Conservation (phyloP, 495 filamentous ascomycete species). For the Cudoniella acicularis region DNA sequence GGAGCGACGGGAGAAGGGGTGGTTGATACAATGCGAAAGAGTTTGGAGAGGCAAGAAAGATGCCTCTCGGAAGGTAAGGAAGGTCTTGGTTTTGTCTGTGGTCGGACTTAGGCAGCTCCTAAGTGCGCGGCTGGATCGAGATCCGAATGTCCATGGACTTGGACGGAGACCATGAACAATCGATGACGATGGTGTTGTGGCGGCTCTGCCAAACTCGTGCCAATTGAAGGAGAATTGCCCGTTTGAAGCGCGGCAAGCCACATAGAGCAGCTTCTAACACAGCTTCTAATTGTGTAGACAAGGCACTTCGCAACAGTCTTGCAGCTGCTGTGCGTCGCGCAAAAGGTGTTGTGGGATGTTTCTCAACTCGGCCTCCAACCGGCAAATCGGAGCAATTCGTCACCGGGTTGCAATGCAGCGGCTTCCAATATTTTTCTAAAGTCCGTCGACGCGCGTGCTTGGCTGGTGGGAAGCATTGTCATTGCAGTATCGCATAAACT, state of each 20-base stretch:
- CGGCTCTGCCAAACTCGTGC: neutral
- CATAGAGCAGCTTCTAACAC: neutral
- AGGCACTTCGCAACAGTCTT: no score
- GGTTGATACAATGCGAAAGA: constrained; percentile 22
- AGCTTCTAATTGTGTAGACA: no score
- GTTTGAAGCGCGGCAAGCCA: neutral
- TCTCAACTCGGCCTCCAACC: neutral
- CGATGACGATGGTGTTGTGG: constrained; percentile 17
- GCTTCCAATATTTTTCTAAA: neutral
- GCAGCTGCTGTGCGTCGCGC: no score
- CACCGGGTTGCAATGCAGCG: neutral
- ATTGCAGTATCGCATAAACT: neutral
- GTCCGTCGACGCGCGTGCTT: neutral
- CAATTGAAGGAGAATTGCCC: neutral
- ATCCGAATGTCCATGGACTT: neutral
- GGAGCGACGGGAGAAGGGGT: constrained; percentile 21
- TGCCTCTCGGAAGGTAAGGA: constrained; percentile 16
- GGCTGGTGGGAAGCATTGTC: no score
- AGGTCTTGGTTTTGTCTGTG: neutral
- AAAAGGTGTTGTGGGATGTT: neutral
- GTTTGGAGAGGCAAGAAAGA: constrained; percentile 12
- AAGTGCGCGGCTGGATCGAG: constrained; percentile 1
- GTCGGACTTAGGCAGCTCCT: constrained; percentile 17
- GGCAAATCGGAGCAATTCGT: neutral
- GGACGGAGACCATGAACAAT: neutral